Conservation (phyloP, 495 filamentous ascomycete species). For the Cercophora newfieldiana region DNA sequence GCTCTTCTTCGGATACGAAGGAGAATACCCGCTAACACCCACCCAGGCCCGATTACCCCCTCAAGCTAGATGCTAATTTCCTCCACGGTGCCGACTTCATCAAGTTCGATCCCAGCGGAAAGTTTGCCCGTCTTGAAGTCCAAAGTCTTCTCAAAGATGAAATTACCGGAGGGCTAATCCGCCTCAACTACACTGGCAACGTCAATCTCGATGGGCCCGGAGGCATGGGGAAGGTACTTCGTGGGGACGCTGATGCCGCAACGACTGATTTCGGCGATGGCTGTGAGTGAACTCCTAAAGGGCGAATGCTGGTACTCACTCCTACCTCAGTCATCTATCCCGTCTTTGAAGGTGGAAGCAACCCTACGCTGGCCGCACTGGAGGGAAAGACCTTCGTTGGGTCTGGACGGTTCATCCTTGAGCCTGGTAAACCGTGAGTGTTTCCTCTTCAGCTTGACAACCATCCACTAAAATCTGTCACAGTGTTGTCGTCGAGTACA, state of each 20-base stretch:
- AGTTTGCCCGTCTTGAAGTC: slow-evolving; percentile 53
- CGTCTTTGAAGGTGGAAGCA: slow-evolving; percentile 54
- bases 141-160: slow-evolving; percentile 46
- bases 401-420: slow-evolving; percentile 54
- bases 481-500: slow-evolving; percentile 52
- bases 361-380: slow-evolving; percentile 49
- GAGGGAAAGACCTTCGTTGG: slow-evolving; percentile 57
- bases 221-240: slow-evolving; percentile 44
- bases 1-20: too few species aligned
- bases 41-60: slow-evolving; percentile 33
- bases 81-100: slow-evolving; percentile 57
- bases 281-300: slow-evolving; percentile 44
- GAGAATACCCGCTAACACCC: too few species aligned
- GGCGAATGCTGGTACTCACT: background rate
- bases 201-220: slow-evolving; percentile 40
- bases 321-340: slow-evolving; percentile 47
- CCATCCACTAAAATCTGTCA: background rate
- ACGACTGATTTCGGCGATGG: slow-evolving; percentile 57
- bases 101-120: slow-evolving; percentile 48
- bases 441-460: background rate
- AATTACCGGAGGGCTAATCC: slow-evolving; percentile 40
- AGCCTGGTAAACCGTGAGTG: slow-evolving; percentile 48
- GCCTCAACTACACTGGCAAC: slow-evolving; percentile 54
- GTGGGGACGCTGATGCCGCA: slow-evolving; percentile 45
- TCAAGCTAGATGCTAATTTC: slow-evolving; percentile 50